Evolutionary conservation across 2,329 filamentous ascomycete genomes (phyloP).

Genomic region (Cladorrhinum sp.): DNA sequence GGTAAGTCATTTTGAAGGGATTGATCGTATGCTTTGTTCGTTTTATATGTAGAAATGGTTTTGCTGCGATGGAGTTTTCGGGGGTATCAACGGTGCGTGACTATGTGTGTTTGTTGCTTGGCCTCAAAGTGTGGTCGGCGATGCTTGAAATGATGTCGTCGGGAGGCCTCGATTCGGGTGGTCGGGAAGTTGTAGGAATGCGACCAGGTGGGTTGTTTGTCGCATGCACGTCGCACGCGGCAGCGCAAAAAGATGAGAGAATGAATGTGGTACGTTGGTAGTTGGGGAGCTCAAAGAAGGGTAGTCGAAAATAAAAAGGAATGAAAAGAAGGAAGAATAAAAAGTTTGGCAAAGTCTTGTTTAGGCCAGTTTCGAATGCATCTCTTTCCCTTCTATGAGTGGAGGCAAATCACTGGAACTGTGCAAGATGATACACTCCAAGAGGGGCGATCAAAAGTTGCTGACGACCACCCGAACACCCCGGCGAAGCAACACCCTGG

Average conservation of each 20-base stretch:
- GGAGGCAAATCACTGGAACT: neutral
- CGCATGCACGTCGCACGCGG: neutral
- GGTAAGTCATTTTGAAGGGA: slow-evolving; percentile 62
- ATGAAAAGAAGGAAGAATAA: neutral
- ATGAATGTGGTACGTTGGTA: neutral
- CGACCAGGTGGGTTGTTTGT: neutral
- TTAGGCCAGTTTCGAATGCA: neutral
- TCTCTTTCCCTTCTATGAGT: neutral
- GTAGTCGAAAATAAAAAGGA: neutral
- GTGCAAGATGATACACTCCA: neutral
- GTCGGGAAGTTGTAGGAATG: neutral
- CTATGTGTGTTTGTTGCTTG: neutral
- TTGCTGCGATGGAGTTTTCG: too few relatives aligned
- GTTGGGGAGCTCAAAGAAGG: neutral
- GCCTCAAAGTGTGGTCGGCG: neutral
- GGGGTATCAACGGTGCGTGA: neutral
- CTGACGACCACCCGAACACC: neutral
- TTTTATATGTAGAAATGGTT: neutral
- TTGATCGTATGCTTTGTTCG: slow-evolving; percentile 1
- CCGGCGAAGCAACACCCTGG: neutral
- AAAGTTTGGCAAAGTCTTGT: neutral
- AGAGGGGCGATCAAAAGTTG: slow-evolving; percentile 5
- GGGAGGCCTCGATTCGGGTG: neutral
- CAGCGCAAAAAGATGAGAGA: neutral
- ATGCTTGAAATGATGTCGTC: neutral